phyloP scores from a whole-genome alignment of 1,284 basidiomycete genomes.

The Pseudozyma flocculosa region DNA sequence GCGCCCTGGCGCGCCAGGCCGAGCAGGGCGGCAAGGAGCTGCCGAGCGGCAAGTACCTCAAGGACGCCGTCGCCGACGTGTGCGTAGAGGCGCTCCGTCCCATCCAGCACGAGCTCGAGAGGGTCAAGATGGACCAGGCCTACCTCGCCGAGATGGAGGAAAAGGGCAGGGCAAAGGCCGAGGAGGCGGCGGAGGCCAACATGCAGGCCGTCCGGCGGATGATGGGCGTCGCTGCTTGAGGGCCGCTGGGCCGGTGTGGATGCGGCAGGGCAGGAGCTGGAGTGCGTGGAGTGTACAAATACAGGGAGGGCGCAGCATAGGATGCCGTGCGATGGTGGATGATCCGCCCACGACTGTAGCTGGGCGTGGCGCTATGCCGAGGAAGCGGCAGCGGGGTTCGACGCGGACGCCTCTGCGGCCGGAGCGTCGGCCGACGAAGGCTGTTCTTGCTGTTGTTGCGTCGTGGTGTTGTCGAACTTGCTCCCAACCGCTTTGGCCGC shows the following conservation, averaged over 20 bases:
- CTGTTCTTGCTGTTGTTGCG: neutral
- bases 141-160: constrained; percentile 70
- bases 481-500: constrained; percentile 11
- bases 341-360: too few species aligned
- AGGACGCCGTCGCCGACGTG: constrained; percentile 72
- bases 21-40: constrained; percentile 31
- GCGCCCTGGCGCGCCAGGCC: constrained; percentile 45
- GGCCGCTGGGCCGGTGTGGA: too few species aligned
- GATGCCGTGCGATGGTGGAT: too few species aligned
- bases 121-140: constrained; percentile 66
- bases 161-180: constrained; percentile 70
- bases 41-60: constrained; percentile 71
- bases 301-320: too few species aligned
- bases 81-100: constrained; percentile 70
- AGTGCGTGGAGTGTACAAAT: neutral
- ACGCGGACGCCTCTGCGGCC: neutral
- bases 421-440: neutral
- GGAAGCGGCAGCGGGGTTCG: too few species aligned
- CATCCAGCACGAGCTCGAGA: constrained; percentile 72
- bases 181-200: constrained; percentile 66
- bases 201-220: constrained; percentile 69
- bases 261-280: too few species aligned
- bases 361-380: too few species aligned
- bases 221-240: constrained; percentile 65
- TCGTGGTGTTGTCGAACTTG: constrained; percentile 20